Evolutionary conservation across 139 green algal species (phyloP), one percentile per base, ranked within the genome.

Genomic region (Edaphochlamys debaryana): DNA sequence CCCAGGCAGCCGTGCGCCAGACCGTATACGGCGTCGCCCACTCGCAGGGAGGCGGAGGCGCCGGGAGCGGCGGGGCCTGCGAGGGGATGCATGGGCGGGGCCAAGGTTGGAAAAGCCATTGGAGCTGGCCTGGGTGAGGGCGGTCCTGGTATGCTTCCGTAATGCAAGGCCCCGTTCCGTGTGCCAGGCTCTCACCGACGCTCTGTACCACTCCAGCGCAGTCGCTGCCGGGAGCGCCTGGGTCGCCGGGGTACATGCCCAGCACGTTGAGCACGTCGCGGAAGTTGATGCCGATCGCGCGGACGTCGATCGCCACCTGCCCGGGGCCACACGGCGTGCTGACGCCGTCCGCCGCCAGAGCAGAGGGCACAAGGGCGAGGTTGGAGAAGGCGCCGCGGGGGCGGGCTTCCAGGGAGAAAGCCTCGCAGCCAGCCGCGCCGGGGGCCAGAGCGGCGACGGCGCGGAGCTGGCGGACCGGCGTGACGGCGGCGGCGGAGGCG

Each of bases 241-340:
- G 95, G 79, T 98, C 95, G 11, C 95, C 95, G 13, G 95, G 95
- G 88, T 98, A 98, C 95, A 98, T 97, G 78, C 93, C 94, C 85
- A 97, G 87, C 69, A 94, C 90, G 81, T 96, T 96, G 38, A 94
- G 90, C 74, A 95, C 93, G 56, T 96, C 93, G 62, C 94, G 86
- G 94, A 98, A 98, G 89, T 98, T 98, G 62, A 98, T 67, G 6
- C 95, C 95, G 34, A 98, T 89, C 20, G 94, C 94, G 48, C 89
- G 86, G 5, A 98, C 94, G 13, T 83, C 56, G 37, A 98, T 11
- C 37, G 93, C 48, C 58, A 93, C 85, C 58, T 93, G 67, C 0
- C 64, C 70, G 30, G 79, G 64, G 6, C 71, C 79, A 29, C 85
- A 84, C 30, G 56, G 62, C 32, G 79, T 73, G 50, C 48, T 4